Evolutionary conservation across 768 basidiomycete genomes (phyloP).

Genomic region (Chiua virens): DNA sequence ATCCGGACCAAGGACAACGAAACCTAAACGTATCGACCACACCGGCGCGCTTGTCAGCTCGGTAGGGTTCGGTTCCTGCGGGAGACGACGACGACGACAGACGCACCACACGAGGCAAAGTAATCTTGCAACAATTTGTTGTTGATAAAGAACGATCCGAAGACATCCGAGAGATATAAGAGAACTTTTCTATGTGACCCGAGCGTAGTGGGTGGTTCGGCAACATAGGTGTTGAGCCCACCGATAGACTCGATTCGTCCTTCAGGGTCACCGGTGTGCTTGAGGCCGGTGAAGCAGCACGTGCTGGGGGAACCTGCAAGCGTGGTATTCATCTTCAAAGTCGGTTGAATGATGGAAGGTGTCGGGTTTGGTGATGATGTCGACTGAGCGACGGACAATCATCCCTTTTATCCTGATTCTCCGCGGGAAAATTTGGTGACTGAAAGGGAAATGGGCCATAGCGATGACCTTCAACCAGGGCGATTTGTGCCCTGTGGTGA

Average conservation of each 20-base stretch:
- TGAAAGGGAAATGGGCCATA: too few species aligned
- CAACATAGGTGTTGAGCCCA: slow-evolving; percentile 52
- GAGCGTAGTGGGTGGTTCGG: slow-evolving; percentile 43
- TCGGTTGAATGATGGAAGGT: too few species aligned
- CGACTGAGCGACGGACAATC: too few species aligned
- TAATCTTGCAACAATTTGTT: slow-evolving; percentile 50
- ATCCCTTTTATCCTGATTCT: too few species aligned
- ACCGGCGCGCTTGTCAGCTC: background rate
- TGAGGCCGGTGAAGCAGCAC: slow-evolving; percentile 50
- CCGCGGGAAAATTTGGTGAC: too few species aligned
- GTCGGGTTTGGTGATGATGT: too few species aligned
- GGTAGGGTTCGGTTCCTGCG: too few species aligned
- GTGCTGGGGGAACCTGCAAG: slow-evolving; percentile 46
- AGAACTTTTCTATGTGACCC: slow-evolving; percentile 43
- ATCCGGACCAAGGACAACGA: slow-evolving; percentile 56
- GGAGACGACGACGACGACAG: too few species aligned
- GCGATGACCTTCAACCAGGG: too few species aligned
- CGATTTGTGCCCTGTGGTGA: too few species aligned
- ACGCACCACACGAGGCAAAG: slow-evolving; percentile 56
- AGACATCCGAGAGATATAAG: slow-evolving; percentile 57
- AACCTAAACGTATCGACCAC: slow-evolving; percentile 38
- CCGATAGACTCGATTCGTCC: slow-evolving; percentile 46
- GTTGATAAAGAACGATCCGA: slow-evolving; percentile 53
- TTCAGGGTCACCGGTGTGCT: slow-evolving; percentile 48
- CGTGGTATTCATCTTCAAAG: slow-evolving; percentile 20